phyloP scores from a whole-genome alignment of 176 grass and related monocot genomes.

The Rhynchospora breviuscula region DNA sequence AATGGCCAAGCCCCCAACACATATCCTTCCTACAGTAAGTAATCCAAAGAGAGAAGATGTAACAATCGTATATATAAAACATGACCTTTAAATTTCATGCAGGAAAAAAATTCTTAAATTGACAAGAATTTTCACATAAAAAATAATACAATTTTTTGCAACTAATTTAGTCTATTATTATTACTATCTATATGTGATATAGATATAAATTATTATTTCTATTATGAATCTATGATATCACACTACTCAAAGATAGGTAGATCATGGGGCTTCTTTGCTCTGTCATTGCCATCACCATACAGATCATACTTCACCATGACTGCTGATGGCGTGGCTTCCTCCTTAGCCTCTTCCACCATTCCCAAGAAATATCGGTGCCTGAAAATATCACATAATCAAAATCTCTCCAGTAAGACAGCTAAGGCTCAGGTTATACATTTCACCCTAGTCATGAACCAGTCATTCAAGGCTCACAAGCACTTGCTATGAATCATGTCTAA shows the following conservation, averaged over 20 bases:
- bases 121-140: not conserved
- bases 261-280: constrained; percentile 38
- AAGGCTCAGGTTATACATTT: not conserved
- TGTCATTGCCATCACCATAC: not conserved
- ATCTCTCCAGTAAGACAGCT: not conserved
- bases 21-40: too few species aligned
- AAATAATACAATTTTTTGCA: not conserved
- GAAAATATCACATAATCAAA: not conserved
- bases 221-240: not conserved
- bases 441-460: not conserved
- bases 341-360: constrained; percentile 59
- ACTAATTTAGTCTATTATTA: not conserved
- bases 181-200: not conserved
- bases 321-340: constrained; percentile 28
- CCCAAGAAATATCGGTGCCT: constrained; percentile 81
- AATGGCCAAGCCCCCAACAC: too few species aligned
- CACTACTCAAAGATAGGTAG: constrained; percentile 83
- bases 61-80: not conserved
- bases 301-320: constrained; percentile 18
- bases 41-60: too few species aligned
- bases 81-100: not conserved
- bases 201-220: not conserved
- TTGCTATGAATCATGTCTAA: not conserved
- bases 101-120: not conserved
- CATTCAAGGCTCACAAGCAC: not conserved